A percentile compares a stretch with the other conserved stretches of the same genome.
Evolutionary conservation across 2,329 filamentous ascomycete species (phyloP).

Genomic region (Microdochium nivale): DNA sequence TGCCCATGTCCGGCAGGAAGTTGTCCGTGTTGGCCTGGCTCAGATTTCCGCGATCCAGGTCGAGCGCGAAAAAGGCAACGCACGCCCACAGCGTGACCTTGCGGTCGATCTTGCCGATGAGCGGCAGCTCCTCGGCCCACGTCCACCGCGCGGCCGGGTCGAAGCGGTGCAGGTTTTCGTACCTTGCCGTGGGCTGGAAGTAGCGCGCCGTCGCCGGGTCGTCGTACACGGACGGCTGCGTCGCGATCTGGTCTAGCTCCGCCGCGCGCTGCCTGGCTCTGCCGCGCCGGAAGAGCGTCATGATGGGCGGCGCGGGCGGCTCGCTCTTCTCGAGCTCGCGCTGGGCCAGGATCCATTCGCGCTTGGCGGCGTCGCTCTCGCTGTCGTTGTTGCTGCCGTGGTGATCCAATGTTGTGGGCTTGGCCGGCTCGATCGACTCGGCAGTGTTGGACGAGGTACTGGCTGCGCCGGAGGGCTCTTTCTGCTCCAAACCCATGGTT

Average conservation of each 20-base stretch:
- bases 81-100: conserved; percentile 37
- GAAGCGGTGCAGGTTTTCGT: conserved; percentile 22
- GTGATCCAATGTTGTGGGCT: too few species aligned
- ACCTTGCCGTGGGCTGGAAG: conserved; percentile 10
- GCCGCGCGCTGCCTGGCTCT: conserved; percentile 5
- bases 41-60: conserved; percentile 40
- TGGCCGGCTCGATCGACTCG: too few species aligned
- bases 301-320: conserved; percentile 12
- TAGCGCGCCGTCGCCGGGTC: conserved; percentile 30
- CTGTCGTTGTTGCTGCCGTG: too few species aligned
- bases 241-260: conserved; percentile 20
- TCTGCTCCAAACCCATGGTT: too few species aligned
- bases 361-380: too few species aligned
- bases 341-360: too few species aligned
- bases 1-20: conserved; percentile 30
- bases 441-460: too few species aligned
- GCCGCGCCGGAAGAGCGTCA: conserved; percentile 10
- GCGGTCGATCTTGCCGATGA: conserved; percentile 21
- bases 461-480: too few species aligned
- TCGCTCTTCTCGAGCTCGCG: conserved; percentile 12
- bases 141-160: conserved; percentile 23
- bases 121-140: conserved; percentile 19
- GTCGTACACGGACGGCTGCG: conserved; percentile 35
- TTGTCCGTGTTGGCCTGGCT: conserved; percentile 38
- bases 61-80: conserved; percentile 40